A percentile compares a stretch with the other conserved stretches of the same genome.
These are phyloP conservation scores for Tetraselmis chui DNA, from an alignment of 139 green algal genomes.

Conservation along the genomic window DNA sequence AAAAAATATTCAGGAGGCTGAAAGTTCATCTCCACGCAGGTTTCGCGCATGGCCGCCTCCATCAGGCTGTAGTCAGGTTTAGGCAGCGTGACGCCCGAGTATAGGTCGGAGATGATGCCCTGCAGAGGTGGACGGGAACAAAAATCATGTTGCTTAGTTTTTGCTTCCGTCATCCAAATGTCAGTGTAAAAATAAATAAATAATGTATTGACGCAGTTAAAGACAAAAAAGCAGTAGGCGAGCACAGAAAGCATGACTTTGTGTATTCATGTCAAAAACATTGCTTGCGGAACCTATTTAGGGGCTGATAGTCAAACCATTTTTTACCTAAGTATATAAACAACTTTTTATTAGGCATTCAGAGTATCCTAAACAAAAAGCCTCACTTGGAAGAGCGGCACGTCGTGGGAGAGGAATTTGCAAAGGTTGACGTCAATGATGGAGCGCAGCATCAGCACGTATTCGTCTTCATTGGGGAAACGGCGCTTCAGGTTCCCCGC, in stretches of 20 bases:
- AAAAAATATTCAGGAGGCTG: conserved; percentile 62
- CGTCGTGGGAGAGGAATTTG: conserved; percentile 35
- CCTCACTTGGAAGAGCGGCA: conserved; percentile 24
- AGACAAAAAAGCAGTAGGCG: conserved; percentile 15
- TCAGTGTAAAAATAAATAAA: no score
- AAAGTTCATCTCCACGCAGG: conserved; percentile 36
- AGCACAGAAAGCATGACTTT: conserved; percentile 24
- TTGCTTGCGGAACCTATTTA: no score
- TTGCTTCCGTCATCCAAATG: no score
- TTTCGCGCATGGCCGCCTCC: conserved; percentile 19
- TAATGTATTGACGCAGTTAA: conserved; percentile 11
- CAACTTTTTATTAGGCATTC: no score
- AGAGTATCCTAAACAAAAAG: no score
- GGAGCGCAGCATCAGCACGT: conserved; percentile 42
- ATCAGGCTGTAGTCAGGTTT: conserved; percentile 32
- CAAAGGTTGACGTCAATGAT: conserved; percentile 56
- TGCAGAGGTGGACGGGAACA: conserved; percentile 16
- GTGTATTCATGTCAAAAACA: conserved; percentile 22
- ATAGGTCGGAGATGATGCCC: conserved; percentile 20
- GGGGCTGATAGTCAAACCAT: no score
- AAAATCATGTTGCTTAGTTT: no score
- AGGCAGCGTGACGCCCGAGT: conserved; percentile 43
- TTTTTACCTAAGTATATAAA: no score
- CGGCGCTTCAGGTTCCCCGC: conserved; percentile 28
- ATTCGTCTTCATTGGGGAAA: conserved; percentile 29